Evolutionary conservation across 257 asterid genomes (phyloP).

Genomic region (Penstemon eatonii): DNA sequence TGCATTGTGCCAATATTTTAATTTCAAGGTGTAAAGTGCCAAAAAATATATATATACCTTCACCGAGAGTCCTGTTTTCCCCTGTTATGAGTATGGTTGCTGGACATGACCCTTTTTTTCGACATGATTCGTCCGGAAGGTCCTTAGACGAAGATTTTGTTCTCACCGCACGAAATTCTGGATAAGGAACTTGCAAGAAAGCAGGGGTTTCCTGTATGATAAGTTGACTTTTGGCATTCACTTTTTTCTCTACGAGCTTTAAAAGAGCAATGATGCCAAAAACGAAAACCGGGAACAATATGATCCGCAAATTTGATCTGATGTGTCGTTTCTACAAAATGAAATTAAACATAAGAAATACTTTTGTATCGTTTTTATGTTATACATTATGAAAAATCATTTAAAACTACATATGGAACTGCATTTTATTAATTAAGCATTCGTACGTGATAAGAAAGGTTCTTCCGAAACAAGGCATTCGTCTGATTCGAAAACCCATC

Average conservation of each 20-base stretch:
- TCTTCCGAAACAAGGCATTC: conserved; percentile 35
- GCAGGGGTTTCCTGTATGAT: conserved; percentile 20
- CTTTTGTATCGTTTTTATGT: not conserved
- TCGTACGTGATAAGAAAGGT: conserved; percentile 32
- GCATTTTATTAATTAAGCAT: not conserved
- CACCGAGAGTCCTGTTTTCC: conserved; percentile 34
- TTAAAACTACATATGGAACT: not conserved
- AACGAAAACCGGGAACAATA: conserved; percentile 31
- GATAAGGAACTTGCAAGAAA: conserved; percentile 31
- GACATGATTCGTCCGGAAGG: conserved; percentile 42
- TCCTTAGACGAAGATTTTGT: conserved; percentile 23
- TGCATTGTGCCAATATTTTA: no score
- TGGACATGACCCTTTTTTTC: conserved; percentile 38
- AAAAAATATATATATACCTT: conserved; percentile 21
- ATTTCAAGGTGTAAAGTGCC: no score
- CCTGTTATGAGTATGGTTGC: conserved; percentile 40
- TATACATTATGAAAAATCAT: not conserved
- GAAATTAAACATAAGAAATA: not conserved
- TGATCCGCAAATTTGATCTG: conserved; percentile 28
- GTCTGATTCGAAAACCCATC: conserved; percentile 36
- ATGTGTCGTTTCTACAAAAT: conserved; percentile 31
- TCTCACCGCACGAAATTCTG: conserved; percentile 36
- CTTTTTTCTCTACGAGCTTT: not conserved
- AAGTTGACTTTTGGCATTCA: rapidly evolving
- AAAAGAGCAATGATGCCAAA: conserved; percentile 21